Evolutionary conservation across 2,329 filamentous ascomycete species (phyloP).

Genomic region (Epichloe hybrida): DNA sequence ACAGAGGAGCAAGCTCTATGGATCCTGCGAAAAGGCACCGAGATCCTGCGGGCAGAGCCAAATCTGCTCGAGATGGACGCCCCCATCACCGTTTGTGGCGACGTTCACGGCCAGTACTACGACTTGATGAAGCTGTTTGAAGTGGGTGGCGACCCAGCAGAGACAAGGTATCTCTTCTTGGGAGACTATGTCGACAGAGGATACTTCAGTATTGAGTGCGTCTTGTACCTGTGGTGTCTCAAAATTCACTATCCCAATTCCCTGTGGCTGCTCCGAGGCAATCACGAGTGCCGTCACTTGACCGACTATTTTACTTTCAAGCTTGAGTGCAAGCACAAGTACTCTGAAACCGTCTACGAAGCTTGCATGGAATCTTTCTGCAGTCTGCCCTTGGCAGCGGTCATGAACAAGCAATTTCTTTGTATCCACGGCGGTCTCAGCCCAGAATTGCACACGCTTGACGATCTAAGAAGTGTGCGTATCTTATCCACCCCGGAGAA

Average conservation of each 20-base stretch:
- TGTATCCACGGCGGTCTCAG: conserved; percentile 96
- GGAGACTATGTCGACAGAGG: conserved; percentile 97
- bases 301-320: conserved; percentile 99
- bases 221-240: conserved; percentile 91
- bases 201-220: conserved; percentile 99
- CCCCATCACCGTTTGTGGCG: conserved; percentile 94
- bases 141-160: conserved; percentile 89
- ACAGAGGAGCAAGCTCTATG: conserved; percentile 95
- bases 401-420: conserved; percentile 99
- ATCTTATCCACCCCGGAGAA: neutral
- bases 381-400: conserved; percentile 76
- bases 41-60: conserved; percentile 78
- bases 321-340: conserved; percentile 99
- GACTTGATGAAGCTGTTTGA: conserved; percentile 99
- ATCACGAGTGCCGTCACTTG: conserved; percentile 96
- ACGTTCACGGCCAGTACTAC: conserved; percentile 98
- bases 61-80: conserved; percentile 99
- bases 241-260: conserved; percentile 99
- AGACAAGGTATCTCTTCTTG: conserved; percentile 92
- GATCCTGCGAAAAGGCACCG: conserved; percentile 80
- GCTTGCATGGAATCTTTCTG: conserved; percentile 99
- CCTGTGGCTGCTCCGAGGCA: conserved; percentile 90
- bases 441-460: conserved; percentile 88
- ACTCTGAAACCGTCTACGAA: conserved; percentile 90
- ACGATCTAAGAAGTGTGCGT: conserved; percentile 77